phyloP scores from a whole-genome alignment of 139 green algal species.

The Volvox africanus region DNA sequence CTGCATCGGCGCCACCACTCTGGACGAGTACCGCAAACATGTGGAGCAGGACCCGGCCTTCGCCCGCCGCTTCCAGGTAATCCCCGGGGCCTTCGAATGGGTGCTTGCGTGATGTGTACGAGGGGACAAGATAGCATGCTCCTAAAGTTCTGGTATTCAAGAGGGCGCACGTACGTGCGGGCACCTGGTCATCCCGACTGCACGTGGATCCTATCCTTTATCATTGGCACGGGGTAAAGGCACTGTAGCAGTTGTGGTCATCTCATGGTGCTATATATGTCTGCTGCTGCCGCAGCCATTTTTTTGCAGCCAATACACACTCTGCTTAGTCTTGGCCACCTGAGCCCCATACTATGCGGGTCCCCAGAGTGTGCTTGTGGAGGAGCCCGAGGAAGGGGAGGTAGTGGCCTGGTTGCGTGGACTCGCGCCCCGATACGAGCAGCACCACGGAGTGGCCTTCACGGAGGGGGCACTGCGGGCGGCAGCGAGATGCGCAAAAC shows the following conservation, averaged over 20 bases:
- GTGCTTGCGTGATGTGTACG: too few relatives aligned
- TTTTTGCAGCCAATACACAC: neutral
- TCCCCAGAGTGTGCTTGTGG: slow-evolving; percentile 81
- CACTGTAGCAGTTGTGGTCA: too few relatives aligned
- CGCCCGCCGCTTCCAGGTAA: slow-evolving; percentile 84
- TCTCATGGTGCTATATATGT: too few relatives aligned
- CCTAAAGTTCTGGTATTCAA: too few relatives aligned
- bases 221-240: too few relatives aligned
- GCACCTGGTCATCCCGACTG: too few relatives aligned
- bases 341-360: neutral
- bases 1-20: slow-evolving; percentile 90
- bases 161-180: too few relatives aligned
- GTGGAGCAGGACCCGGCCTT: slow-evolving; percentile 93
- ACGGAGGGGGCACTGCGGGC: slow-evolving; percentile 74
- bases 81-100: too few relatives aligned
- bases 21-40: slow-evolving; percentile 91
- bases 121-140: too few relatives aligned
- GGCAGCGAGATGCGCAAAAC: slow-evolving; percentile 71
- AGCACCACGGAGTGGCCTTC: slow-evolving; percentile 85
- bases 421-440: slow-evolving; percentile 85
- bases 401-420: slow-evolving; percentile 81
- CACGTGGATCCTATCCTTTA: too few relatives aligned
- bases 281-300: neutral
- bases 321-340: neutral
- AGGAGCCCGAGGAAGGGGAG: slow-evolving; percentile 80